Evolutionary conservation across 2,329 filamentous ascomycete species (phyloP), one percentile per base, ranked within the genome.

Genomic region (Sclerotinia sclerotiorum): DNA sequence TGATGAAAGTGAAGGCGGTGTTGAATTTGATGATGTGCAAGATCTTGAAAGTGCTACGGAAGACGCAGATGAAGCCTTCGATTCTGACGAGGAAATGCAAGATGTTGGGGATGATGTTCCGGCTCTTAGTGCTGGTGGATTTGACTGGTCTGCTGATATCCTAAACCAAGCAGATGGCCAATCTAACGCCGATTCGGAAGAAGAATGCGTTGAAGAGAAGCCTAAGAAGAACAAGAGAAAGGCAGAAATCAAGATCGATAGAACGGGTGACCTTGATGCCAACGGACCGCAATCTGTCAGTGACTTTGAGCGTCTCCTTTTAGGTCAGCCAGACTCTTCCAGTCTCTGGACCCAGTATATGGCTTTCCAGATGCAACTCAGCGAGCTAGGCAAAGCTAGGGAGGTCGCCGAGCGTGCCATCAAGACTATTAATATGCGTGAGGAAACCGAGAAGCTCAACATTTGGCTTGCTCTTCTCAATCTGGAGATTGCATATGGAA

Each of bases 311-410:
- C 90, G 95, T 73, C 88, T 97, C 32, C 86, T 99, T 54, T 87
- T 99, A 29, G 92, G 93, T 68, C 91, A 97, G 78, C 93, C 95
- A 2, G 93, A 98, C 80, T 94, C 92, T n/a, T 96, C 94, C 0
- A 84, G 90, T 70, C 85, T 98, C 39, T 99, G 95, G 95, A 92
- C 97, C 67, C 87, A 92, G 73, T 99, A 99, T 81, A 98, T 99
- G 93, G 93, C 94, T n/a, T 97, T 97, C 85, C 93, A 98, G 80
- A 89, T 97, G 79, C 90, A 97, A 77, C 87, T 97, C 65, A 92
- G 92, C 77, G 95, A 99, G 80, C 84, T 96, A 27, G 88, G 90
- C 70, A 95, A 93, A 80, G 94, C 95, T 17, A 88, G 94, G 61
- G 91, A 94, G 72, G 90, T 97, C 69, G 94, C 93, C 2, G 91